phyloP scores from a whole-genome alignment of 202 grass and related monocot genomes.

The Setaria viridis region DNA sequence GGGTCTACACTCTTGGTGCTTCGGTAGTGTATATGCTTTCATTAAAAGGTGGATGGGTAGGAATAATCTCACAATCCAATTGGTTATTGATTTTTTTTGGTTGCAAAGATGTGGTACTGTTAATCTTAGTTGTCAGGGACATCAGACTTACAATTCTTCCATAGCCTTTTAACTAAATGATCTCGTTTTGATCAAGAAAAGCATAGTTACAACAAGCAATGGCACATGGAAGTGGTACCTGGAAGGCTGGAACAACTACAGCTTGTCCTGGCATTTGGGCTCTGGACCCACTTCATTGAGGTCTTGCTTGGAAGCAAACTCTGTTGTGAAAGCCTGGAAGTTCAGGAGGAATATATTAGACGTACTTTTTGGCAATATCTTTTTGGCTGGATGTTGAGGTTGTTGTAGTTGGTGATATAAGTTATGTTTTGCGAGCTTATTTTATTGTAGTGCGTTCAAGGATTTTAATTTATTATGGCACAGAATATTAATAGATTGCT shows the following conservation, averaged over 20 bases:
- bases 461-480: not conserved
- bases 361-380: not conserved
- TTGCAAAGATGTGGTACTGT: not conserved
- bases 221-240: not conserved
- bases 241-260: not conserved
- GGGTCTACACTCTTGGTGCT: slow-evolving; percentile 33
- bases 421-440: not conserved
- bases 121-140: not conserved
- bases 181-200: not conserved
- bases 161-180: slow-evolving; percentile 21
- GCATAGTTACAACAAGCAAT: not conserved
- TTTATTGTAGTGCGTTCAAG: not conserved
- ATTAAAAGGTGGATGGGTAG: slow-evolving; percentile 25
- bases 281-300: slow-evolving; percentile 21
- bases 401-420: not conserved
- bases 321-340: slow-evolving; percentile 1
- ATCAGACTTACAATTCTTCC: not conserved
- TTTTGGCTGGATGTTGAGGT: slow-evolving; percentile 16
- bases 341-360: not conserved
- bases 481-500: not conserved
- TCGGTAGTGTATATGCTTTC: slow-evolving; percentile 14
- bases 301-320: slow-evolving; percentile 38
- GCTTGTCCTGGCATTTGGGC: not conserved
- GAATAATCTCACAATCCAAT: slow-evolving; percentile 16
- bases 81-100: slow-evolving; percentile 28